phyloP scores from a whole-genome alignment of 805 yeast species.

The Yarrowia alimentaria region DNA sequence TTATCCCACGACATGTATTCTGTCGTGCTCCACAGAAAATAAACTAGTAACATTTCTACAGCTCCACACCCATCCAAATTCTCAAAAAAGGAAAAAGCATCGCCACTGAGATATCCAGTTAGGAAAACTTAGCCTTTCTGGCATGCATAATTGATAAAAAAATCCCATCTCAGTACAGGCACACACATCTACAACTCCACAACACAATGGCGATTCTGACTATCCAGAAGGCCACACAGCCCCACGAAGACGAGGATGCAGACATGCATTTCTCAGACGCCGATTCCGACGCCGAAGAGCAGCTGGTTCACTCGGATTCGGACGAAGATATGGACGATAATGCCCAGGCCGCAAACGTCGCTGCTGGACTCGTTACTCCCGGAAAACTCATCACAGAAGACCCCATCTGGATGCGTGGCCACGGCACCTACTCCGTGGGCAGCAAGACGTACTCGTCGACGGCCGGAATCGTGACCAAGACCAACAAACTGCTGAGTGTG shows the following conservation, averaged over 20 bases:
- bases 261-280: conserved; percentile 25
- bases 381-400: conserved; percentile 97
- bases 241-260: not conserved
- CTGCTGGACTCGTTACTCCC: conserved; percentile 69
- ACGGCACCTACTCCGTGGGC: conserved; percentile 82
- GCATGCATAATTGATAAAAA: too few species aligned
- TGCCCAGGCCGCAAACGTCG: conserved; percentile 20
- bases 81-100: too few species aligned
- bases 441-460: conserved; percentile 83
- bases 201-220: conserved; percentile 18
- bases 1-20: too few species aligned
- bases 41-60: too few species aligned
- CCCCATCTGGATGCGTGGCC: conserved; percentile 98
- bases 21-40: too few species aligned
- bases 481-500: conserved; percentile 82
- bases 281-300: conserved; percentile 23
- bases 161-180: too few species aligned
- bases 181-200: not conserved
- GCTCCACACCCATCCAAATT: too few species aligned
- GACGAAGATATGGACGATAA: conserved; percentile 27
- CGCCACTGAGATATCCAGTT: too few species aligned
- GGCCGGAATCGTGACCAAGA: conserved; percentile 85
- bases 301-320: conserved; percentile 22
- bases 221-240: conserved; percentile 11
- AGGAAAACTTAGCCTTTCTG: too few species aligned